Evolutionary conservation across 2,329 filamentous ascomycete genomes (phyloP).

Genomic region (Colletotrichum karsti): DNA sequence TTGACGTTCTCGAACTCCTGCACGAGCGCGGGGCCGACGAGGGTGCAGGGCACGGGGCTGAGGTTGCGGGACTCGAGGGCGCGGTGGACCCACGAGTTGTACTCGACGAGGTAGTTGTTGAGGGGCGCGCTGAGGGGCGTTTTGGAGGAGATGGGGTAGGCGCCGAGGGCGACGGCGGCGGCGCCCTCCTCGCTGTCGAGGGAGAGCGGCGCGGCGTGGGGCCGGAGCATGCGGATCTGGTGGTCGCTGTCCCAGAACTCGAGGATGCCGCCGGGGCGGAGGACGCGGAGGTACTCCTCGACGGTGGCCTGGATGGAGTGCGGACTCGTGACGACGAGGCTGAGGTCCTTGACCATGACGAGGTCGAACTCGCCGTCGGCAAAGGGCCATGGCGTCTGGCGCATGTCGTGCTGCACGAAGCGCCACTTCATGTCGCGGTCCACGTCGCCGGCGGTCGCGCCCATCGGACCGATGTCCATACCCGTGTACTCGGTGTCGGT

Average conservation of each 20-base stretch:
- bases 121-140: constrained; percentile 83
- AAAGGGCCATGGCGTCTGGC: constrained; percentile 80
- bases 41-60: constrained; percentile 79
- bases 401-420: constrained; percentile 88
- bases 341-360: constrained; percentile 87
- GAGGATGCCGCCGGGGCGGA: constrained; percentile 80
- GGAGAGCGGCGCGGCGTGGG: constrained; percentile 71
- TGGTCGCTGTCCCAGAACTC: constrained; percentile 94
- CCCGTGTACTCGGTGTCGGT: constrained; percentile 80
- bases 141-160: constrained; percentile 83
- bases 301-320: constrained; percentile 60
- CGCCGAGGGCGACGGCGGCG: constrained; percentile 74
- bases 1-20: constrained; percentile 79
- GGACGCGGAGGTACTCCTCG: constrained; percentile 80
- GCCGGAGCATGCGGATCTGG: constrained; percentile 82
- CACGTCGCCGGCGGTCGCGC: constrained; percentile 51
- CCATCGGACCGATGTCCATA: constrained; percentile 79
- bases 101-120: constrained; percentile 84
- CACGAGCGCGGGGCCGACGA: constrained; percentile 79
- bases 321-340: constrained; percentile 69
- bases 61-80: constrained; percentile 78
- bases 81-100: constrained; percentile 83
- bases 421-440: constrained; percentile 84
- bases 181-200: constrained; percentile 4
- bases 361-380: constrained; percentile 84